These are phyloP conservation scores for Boechera divaricarpa DNA, from an alignment of 345 rosid species.

Conservation along the genomic window DNA sequence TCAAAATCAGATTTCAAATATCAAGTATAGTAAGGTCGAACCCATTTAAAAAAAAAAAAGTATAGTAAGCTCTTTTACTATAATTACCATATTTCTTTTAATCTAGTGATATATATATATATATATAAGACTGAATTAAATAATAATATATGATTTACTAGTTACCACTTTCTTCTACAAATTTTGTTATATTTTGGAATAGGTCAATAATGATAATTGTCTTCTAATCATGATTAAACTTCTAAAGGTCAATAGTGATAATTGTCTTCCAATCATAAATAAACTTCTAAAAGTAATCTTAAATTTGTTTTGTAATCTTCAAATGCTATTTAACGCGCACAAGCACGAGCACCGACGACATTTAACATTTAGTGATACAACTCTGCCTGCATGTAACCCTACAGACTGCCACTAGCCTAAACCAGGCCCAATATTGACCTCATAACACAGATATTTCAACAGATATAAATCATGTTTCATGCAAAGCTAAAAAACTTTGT, in stretches of 20 bases:
- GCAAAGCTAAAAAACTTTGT: not conserved
- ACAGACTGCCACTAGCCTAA: slow-evolving; percentile 15
- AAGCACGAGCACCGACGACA: slow-evolving; percentile 8
- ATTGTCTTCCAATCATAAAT: not conserved
- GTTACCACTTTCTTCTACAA: not conserved
- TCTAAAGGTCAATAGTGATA: not conserved
- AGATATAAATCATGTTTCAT: slow-evolving; percentile 8
- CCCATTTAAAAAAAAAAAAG: too few relatives aligned
- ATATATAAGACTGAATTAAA: too few relatives aligned
- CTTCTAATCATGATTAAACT: not conserved
- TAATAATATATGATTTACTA: not conserved
- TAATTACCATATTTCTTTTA: too few relatives aligned
- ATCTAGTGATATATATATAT: too few relatives aligned
- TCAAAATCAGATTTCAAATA: too few relatives aligned
- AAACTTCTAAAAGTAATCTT: not conserved
- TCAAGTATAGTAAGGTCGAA: too few relatives aligned
- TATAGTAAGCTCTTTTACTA: too few relatives aligned
- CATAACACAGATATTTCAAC: slow-evolving; percentile 3
- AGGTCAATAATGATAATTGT: not conserved
- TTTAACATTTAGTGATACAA: not conserved
- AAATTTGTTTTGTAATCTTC: not conserved
- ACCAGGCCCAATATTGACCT: slow-evolving; percentile 23
- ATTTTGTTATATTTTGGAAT: not conserved
- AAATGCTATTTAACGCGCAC: not conserved
- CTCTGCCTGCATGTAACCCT: slow-evolving; percentile 7